Base-by-base conservation (phyloP, 768 basidiomycete genomes). In the Auricularia sp. region DNA sequence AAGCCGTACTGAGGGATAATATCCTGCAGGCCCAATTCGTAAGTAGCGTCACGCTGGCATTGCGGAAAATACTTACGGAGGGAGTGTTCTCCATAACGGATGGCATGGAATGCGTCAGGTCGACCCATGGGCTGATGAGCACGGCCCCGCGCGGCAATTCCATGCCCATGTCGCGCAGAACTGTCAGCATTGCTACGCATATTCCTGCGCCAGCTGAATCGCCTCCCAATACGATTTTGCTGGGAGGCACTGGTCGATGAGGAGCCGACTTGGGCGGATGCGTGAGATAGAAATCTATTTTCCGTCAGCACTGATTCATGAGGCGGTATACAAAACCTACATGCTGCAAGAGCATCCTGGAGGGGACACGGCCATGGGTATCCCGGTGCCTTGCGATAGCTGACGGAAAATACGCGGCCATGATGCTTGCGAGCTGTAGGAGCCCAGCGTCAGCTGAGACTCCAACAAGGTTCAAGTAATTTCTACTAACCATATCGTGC, bases 131-230 rank as follows among this genome's bases (percentile, higher is more conserved):
- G 34, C 92, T 94, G 67, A 98, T 88, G 47, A 98, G 77, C n/a
- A 96, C 80, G 1, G 86, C 93, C 6, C 93, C 97, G 2, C 93
- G 91, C 3, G 95, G 96, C 53, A 83, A 67, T 3, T 93, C 93
- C 33, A 95, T 77, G 2, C 84, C 86, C 0, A 82, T 76, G 73
- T 99, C 97, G 16, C 97, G 88, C 58, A 99, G 83, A 10, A 90
- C 80, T 74, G 94, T 91, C 3, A 99, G 80, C 36, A 97, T 78
- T 3, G 93, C 88, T 60, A 98, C 76, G 1, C 85, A 82, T 12
- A 97, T 77, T 0, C 93, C 93, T 7, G 94, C 97, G 6, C 97
- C 97, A 0, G 96, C 95, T 23, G 92, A 94, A 76, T 95, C 93
- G 2, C 97, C 97, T 0, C 87, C 87, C 16, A 98, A 77, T 12